Base-by-base conservation (phyloP, 495 filamentous ascomycete genomes). In the Xylaria longipes region DNA sequence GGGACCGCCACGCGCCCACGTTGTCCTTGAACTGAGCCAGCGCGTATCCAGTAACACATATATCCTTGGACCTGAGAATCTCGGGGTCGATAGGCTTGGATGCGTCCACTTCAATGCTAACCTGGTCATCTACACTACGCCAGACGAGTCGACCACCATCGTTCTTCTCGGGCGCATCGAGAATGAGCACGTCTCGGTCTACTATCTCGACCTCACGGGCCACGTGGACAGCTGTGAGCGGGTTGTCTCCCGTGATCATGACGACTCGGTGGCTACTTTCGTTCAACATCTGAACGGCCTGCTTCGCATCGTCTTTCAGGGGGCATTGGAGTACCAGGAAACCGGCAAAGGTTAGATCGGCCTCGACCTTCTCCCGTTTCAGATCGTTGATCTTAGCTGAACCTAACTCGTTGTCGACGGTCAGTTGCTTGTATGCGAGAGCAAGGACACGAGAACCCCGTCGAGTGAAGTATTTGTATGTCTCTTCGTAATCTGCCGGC, bases 211-310 rank as follows among this genome's bases (percentile, higher is more conserved):
- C 96, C 78, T 98, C 90, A 54, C 91, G 91, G 15, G 96, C 96
- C 70, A 99, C 96, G 78, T 99, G 95, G 31, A 96, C 92, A 73
- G 96, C 96, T 29, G 96, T 99, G 50, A 99, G 87, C 27, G 96
- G 95, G 78, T 99, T 99, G 81, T 99, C 96, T 76, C 96, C 96
- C 60, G 96, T 99, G 69, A 99, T 99, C 96, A 99, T 99, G 74
- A 98, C 93, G 68, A 97, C 93, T 73, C 96, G 94, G 83, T 99
- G 96, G 82, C 94, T 97, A 81, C 95, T 97, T 83, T 98, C 97
- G 78, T 97, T 99, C 69, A 99, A 87, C 96, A 99, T 98, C 57
- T 91, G 93, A 37, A 98, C 94, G 25, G 96, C 87, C 76, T 93
- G 91, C 83, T 94, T 93, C 27, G 96, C 96, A 81, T 99, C 96